Conservation (phyloP, 2,329 filamentous ascomycete species). For the Hymenoscyphus linearis region DNA sequence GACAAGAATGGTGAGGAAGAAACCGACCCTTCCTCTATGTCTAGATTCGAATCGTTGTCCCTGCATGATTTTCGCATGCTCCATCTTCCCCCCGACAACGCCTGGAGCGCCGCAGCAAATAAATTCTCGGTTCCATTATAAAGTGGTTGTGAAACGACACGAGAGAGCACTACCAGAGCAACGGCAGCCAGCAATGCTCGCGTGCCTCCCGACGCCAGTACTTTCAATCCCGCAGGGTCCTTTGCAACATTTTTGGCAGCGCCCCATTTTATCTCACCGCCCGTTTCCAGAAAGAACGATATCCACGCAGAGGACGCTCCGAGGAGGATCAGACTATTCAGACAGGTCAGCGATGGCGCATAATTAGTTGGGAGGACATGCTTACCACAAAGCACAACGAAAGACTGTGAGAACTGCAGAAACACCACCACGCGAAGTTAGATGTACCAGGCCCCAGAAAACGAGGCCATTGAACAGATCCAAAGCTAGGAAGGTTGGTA, state of each 20-base stretch:
- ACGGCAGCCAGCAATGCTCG: conserved; percentile 26
- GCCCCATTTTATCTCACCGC: conserved; percentile 36
- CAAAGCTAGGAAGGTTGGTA: conserved; percentile 35
- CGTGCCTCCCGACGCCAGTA: conserved; percentile 33
- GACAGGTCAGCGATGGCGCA: not conserved
- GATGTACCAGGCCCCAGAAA: conserved; percentile 30
- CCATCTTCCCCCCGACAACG: conserved; percentile 12
- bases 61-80: not conserved
- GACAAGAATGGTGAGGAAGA: not conserved
- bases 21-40: not conserved
- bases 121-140: conserved; percentile 23
- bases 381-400: conserved; percentile 6
- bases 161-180: conserved; percentile 28
- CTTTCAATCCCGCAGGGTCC: conserved; percentile 35
- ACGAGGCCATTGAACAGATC: conserved; percentile 33
- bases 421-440: conserved; percentile 23
- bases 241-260: conserved; percentile 33
- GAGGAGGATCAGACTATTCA: conserved; percentile 23
- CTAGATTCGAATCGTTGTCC: not conserved
- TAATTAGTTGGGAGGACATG: not conserved
- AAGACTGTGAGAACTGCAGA: conserved; percentile 3
- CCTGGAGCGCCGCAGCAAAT: conserved; percentile 13
- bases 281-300: conserved; percentile 37
- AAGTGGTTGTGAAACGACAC: conserved; percentile 28
- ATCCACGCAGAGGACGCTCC: conserved; percentile 34